Percentiles rank a stretch among this genome's conserved stretches.
Conservation (phyloP, 2,329 filamentous ascomycete species). For the Waltergamsia citrina region DNA sequence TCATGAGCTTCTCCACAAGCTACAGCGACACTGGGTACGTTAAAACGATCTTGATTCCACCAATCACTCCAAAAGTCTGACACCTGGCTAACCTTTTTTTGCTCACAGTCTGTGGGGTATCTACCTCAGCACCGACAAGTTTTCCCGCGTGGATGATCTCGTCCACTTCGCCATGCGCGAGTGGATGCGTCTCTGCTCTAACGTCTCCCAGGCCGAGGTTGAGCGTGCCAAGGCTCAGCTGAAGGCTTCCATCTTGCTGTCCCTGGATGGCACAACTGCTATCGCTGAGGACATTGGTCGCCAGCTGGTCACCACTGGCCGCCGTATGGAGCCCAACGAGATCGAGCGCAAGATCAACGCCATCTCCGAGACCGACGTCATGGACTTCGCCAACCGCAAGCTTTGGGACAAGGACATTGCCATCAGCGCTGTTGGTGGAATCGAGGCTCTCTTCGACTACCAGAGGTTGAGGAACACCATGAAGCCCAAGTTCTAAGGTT, state of each 20-base stretch:
- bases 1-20: slow-evolving; percentile 99
- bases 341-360: slow-evolving; percentile 84
- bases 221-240: slow-evolving; percentile 99
- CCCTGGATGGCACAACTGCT: slow-evolving; percentile 93
- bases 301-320: slow-evolving; percentile 95
- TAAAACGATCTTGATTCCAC: no score
- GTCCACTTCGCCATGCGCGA: slow-evolving; percentile 97
- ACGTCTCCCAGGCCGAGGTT: slow-evolving; percentile 80
- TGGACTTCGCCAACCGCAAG: slow-evolving; percentile 90
- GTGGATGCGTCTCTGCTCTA: slow-evolving; percentile 90
- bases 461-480: slow-evolving; percentile 73
- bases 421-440: slow-evolving; percentile 83
- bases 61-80: not conserved
- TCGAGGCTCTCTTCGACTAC: slow-evolving; percentile 81
- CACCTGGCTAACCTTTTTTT: not conserved
- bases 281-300: slow-evolving; percentile 97
- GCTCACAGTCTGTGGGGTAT: slow-evolving; percentile 87
- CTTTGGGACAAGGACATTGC: slow-evolving; percentile 97
- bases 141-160: slow-evolving; percentile 82
- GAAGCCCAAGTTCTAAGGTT: slow-evolving; percentile 62
- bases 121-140: slow-evolving; percentile 90
- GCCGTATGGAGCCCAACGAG: slow-evolving; percentile 83
- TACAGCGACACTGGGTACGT: slow-evolving; percentile 97
- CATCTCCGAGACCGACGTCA: slow-evolving; percentile 93
- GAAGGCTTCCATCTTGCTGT: slow-evolving; percentile 95